Evolutionary conservation across 176 grass and related monocot genomes (phyloP).

Genomic region (Aechmea fasciata): DNA sequence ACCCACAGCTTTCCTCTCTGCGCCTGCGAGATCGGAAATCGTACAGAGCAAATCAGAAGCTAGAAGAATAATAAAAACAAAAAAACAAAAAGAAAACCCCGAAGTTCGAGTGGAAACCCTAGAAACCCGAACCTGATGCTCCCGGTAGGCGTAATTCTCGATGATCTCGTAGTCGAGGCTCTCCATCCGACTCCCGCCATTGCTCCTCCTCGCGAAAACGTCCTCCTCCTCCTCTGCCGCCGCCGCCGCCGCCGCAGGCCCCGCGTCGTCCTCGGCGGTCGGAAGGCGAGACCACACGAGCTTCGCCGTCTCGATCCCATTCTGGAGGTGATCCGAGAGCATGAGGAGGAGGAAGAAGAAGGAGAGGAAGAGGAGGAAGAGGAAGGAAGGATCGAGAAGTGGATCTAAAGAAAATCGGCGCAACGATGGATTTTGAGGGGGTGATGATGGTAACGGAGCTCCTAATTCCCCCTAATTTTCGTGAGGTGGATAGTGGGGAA

Average conservation of each 20-base stretch:
- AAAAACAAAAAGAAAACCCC: not conserved
- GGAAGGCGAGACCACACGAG: not conserved
- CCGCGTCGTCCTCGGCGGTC: not conserved
- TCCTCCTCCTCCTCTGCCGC: constrained; percentile 32
- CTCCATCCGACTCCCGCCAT: constrained; percentile 37
- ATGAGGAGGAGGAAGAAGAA: not conserved
- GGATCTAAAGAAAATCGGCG: not conserved
- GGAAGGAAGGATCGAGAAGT: not conserved
- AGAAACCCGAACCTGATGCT: constrained; percentile 57
- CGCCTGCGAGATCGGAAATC: constrained; percentile 32
- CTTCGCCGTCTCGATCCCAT: constrained; percentile 3
- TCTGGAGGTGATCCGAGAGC: constrained; percentile 2
- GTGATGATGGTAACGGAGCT: too few species aligned
- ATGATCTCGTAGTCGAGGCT: constrained; percentile 99
- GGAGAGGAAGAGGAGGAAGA: not conserved
- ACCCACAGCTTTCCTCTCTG: constrained; percentile 88
- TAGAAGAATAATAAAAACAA: too few species aligned
- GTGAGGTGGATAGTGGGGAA: too few species aligned
- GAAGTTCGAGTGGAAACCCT: not conserved
- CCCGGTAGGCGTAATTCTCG: constrained; percentile 98
- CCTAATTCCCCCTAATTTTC: too few species aligned
- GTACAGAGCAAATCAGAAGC: not conserved
- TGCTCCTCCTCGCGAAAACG: constrained; percentile 19
- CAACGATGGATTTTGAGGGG: not conserved
- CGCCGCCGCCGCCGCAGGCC: constrained; percentile 26